Conservation (phyloP, 805 yeast species). For the Candida lessepsii region DNA sequence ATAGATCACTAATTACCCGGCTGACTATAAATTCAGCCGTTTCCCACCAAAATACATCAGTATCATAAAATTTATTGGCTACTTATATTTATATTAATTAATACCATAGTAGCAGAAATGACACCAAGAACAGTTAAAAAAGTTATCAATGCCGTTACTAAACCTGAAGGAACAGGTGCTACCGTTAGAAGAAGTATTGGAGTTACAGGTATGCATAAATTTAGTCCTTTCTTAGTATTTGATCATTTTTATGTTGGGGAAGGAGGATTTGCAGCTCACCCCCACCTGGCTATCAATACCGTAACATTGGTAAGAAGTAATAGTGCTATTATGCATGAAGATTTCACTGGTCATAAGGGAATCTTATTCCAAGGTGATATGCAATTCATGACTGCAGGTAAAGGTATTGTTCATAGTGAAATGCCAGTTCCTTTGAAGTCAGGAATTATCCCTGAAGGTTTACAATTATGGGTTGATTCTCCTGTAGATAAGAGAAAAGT, state of each 20-base stretch:
- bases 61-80: constrained; percentile 1
- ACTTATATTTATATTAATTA: not conserved
- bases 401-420: constrained; percentile 82
- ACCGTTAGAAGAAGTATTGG: constrained; percentile 81
- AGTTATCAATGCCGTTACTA: constrained; percentile 55
- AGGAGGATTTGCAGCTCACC: constrained; percentile 54
- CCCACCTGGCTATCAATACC: constrained; percentile 41
- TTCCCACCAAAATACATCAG: not conserved
- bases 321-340: constrained; percentile 48
- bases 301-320: constrained; percentile 28
- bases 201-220: constrained; percentile 61
- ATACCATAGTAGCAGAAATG: constrained; percentile 7
- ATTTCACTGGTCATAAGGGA: constrained; percentile 83
- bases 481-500: constrained; percentile 62
- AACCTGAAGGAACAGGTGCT: constrained; percentile 88
- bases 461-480: constrained; percentile 87
- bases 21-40: too few species aligned
- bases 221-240: constrained; percentile 77
- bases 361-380: constrained; percentile 76
- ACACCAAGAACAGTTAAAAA: constrained; percentile 30
- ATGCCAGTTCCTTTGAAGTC: constrained; percentile 66
- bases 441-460: constrained; percentile 51
- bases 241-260: constrained; percentile 64
- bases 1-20: too few species aligned
- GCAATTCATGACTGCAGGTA: constrained; percentile 93